Evolutionary conservation across 257 asterid species (phyloP).

Genomic region (Handroanthus guayacan): DNA sequence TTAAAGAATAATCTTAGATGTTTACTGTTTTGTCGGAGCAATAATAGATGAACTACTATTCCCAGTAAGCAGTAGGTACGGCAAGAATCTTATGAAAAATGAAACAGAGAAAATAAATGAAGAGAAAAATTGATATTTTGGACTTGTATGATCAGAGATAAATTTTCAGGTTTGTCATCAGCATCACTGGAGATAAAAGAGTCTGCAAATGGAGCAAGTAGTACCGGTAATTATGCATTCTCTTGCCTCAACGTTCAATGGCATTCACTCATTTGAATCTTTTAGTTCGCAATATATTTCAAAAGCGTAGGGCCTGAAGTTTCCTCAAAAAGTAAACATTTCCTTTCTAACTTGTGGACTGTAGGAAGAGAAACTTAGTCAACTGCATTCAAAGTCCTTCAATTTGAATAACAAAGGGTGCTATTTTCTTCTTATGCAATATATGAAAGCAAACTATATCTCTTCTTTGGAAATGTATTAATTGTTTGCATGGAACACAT

Average conservation of each 20-base stretch:
- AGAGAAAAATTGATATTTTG: constrained; percentile 6
- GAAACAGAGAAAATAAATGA: not conserved
- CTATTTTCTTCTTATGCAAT: no score
- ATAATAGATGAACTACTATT: constrained; percentile 14
- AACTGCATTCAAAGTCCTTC: not conserved
- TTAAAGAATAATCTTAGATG: not conserved
- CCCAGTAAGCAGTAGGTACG: not conserved
- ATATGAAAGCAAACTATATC: not conserved
- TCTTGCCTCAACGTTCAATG: not conserved
- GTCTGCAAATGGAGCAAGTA: constrained; percentile 55
- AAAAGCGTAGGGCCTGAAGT: constrained; percentile 17
- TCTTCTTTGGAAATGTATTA: constrained; percentile 19
- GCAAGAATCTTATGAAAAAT: not conserved
- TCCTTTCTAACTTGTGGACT: not conserved
- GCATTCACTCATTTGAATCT: constrained; percentile 17
- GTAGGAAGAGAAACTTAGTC: not conserved
- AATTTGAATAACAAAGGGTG: not conserved
- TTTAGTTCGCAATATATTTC: constrained; percentile 8
- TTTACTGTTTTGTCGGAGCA: constrained; percentile 15
- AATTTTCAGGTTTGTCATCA: constrained; percentile 81
- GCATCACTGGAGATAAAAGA: constrained; percentile 84
- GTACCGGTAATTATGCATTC: constrained; percentile 58
- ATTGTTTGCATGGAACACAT: constrained; percentile 5
- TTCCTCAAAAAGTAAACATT: constrained; percentile 1
- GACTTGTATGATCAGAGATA: constrained; percentile 11